Evolutionary conservation across 2,329 filamentous ascomycete genomes (phyloP).

Genomic region (Penicillium sp.): DNA sequence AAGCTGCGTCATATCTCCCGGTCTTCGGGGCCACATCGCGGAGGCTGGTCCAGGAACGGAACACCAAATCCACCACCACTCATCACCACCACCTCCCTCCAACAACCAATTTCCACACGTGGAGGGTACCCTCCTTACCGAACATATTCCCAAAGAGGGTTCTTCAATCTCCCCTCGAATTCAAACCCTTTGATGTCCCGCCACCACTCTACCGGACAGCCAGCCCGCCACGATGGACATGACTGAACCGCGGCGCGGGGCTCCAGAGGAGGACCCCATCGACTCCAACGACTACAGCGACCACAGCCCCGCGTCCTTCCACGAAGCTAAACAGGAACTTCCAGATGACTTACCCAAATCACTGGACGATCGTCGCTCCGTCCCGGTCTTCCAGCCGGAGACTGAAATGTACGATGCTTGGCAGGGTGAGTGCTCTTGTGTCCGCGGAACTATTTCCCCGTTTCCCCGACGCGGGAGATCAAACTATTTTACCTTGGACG

Average conservation of each 20-base stretch:
- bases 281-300: slow-evolving; percentile 17
- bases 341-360: slow-evolving; percentile 83
- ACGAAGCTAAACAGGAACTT: slow-evolving; percentile 40
- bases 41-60: slow-evolving; percentile 7
- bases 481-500: not conserved
- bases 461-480: not conserved
- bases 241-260: slow-evolving; percentile 26
- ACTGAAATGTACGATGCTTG: slow-evolving; percentile 98
- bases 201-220: slow-evolving; percentile 9
- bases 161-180: slow-evolving; percentile 9
- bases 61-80: slow-evolving; percentile 2
- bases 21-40: not conserved
- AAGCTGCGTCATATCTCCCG: slow-evolving; percentile 5
- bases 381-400: slow-evolving; percentile 62
- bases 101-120: not conserved
- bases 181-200: slow-evolving; percentile 15
- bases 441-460: slow-evolving; percentile 1
- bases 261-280: slow-evolving; percentile 24
- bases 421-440: slow-evolving; percentile 60
- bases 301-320: slow-evolving; percentile 17
- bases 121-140: not conserved
- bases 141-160: slow-evolving; percentile 5
- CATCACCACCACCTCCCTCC: not conserved
- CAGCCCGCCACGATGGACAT: slow-evolving; percentile 29
- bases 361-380: slow-evolving; percentile 72